Evolutionary conservation across 192 early-diverging fungal genomes (phyloP).

Genomic region (Mortierella antarctica): DNA sequence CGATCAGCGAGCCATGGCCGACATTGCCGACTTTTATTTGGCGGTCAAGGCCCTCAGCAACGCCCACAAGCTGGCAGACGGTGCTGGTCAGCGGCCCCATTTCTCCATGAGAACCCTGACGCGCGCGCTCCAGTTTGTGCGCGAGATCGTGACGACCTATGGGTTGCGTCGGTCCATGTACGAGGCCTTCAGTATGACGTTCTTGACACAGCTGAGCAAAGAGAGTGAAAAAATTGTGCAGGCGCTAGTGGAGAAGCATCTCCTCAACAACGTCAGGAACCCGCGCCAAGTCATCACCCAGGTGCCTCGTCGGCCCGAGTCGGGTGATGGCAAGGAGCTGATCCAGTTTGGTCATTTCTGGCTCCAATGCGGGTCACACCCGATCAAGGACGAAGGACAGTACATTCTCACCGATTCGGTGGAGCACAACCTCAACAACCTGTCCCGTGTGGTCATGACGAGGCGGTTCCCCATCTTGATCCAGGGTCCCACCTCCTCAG

Average conservation of each 20-base stretch:
- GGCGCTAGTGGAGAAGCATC: slow-evolving; percentile 64
- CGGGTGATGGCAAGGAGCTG: slow-evolving; percentile 50
- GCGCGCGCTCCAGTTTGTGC: slow-evolving; percentile 85
- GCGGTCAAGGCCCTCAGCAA: slow-evolving; percentile 75
- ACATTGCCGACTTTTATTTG: slow-evolving; percentile 88
- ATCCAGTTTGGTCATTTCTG: slow-evolving; percentile 90
- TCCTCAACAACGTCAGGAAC: slow-evolving; percentile 71
- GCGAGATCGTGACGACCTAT: slow-evolving; percentile 77
- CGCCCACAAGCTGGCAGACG: slow-evolving; percentile 85
- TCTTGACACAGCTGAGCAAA: slow-evolving; percentile 86
- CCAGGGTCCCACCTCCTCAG: slow-evolving; percentile 97
- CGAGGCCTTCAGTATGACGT: slow-evolving; percentile 97
- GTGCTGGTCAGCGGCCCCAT: slow-evolving; percentile 88
- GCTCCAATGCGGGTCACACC: slow-evolving; percentile 70
- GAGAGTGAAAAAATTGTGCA: slow-evolving; percentile 70
- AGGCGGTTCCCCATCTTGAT: slow-evolving; percentile 94
- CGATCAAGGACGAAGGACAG: slow-evolving; percentile 49
- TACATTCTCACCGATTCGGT: slow-evolving; percentile 95
- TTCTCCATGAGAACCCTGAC: slow-evolving; percentile 94
- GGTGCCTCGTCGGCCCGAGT: slow-evolving; percentile 65
- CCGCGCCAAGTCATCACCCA: slow-evolving; percentile 64
- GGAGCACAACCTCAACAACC: slow-evolving; percentile 81
- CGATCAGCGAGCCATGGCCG: slow-evolving; percentile 65
- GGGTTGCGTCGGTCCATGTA: slow-evolving; percentile 86
- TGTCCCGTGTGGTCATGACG: slow-evolving; percentile 93